Conservation (phyloP, 1,139 yeast genomes). For the Hemisphaericaspora xylofermentans region DNA sequence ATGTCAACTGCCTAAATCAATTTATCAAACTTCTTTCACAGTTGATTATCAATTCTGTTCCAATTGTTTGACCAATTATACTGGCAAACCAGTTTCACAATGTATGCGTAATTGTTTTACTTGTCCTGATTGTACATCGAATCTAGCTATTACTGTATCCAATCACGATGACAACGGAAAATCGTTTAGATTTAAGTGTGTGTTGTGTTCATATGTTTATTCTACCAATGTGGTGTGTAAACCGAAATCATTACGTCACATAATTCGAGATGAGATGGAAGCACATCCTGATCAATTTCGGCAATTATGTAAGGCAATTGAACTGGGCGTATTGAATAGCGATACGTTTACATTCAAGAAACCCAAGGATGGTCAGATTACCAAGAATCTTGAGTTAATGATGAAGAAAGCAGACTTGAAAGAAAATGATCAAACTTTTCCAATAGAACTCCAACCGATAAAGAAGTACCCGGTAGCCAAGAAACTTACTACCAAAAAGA, state of each 20-base stretch:
- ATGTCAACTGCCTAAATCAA: slow-evolving; percentile 34
- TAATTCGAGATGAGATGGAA: slow-evolving; percentile 22
- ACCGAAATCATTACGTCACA: slow-evolving; percentile 35
- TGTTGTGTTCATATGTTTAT: slow-evolving; percentile 30
- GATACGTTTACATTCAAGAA: not conserved
- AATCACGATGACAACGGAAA: slow-evolving; percentile 32
- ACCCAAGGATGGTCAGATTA: slow-evolving; percentile 5
- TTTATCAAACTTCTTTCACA: slow-evolving; percentile 24
- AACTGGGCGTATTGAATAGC: slow-evolving; percentile 8
- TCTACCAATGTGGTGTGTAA: slow-evolving; percentile 29
- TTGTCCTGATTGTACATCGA: slow-evolving; percentile 37
- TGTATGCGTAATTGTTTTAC: slow-evolving; percentile 41
- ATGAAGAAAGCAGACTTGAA: not conserved
- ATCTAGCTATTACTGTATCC: slow-evolving; percentile 25
- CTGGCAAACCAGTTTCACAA: slow-evolving; percentile 20
- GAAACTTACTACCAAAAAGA: slow-evolving; percentile 24
- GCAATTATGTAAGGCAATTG: slow-evolving; percentile 11
- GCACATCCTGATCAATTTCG: slow-evolving; percentile 10
- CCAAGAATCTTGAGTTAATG: slow-evolving; percentile 11
- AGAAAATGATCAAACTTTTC: not conserved
- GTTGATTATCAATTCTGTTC: slow-evolving; percentile 35
- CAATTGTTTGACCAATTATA: slow-evolving; percentile 37
- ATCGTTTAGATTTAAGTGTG: slow-evolving; percentile 34
- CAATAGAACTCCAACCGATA: not conserved
- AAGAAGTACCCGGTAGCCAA: slow-evolving; percentile 25